These are phyloP conservation scores for Syzygium malaccense DNA, from an alignment of 441 rosid genomes.

Conservation along the genomic window DNA sequence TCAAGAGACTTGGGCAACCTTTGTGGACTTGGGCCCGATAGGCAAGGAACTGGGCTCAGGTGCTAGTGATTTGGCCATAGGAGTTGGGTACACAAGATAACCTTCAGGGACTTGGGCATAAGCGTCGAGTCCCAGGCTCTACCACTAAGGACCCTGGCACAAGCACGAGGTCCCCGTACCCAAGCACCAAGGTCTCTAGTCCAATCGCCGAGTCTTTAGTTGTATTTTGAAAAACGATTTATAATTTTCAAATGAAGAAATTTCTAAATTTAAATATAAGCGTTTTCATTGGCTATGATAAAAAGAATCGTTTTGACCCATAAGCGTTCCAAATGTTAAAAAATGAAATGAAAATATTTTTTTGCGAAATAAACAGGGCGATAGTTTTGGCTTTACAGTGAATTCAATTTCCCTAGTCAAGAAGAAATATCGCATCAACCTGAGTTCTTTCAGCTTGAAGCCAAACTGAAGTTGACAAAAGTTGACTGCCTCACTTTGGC, in stretches of 20 bases:
- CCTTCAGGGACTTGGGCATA: background rate
- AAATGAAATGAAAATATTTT: too few species aligned
- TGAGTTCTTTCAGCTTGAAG: background rate
- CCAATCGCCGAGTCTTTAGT: background rate
- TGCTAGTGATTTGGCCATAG: background rate
- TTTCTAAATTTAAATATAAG: too few species aligned
- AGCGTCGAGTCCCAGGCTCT: rapidly evolving
- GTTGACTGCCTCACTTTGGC: background rate
- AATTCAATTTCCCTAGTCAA: background rate
- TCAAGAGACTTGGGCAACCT: background rate
- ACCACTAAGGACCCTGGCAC: rapidly evolving
- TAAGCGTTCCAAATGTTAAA: too few species aligned
- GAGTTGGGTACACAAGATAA: background rate
- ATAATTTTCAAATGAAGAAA: background rate
- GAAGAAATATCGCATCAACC: background rate
- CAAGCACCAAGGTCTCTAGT: background rate
- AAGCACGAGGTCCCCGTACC: rapidly evolving
- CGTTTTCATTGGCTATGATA: background rate
- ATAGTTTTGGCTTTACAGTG: background rate
- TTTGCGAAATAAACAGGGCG: background rate
- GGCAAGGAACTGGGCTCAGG: rapidly evolving
- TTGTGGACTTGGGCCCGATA: rapidly evolving
- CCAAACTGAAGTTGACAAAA: background rate
- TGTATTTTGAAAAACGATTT: background rate
- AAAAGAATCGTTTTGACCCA: background rate